Base-by-base conservation (phyloP, 495 filamentous ascomycete species). In the Darksidea phi region DNA sequence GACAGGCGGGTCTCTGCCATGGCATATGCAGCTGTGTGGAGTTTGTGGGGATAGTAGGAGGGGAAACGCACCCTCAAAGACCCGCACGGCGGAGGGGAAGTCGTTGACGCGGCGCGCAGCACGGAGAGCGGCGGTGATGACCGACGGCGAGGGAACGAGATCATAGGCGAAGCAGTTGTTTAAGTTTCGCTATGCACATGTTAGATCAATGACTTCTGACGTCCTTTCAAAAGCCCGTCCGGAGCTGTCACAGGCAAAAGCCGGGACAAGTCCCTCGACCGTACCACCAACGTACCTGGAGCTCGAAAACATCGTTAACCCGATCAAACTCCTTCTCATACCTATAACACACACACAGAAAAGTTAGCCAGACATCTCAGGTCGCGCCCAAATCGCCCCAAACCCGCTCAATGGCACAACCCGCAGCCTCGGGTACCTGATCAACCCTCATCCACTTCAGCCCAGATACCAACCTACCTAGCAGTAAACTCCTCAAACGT, bases 151-250 rank as follows among this genome's bases (percentile, higher is more conserved):
- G 67, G 94, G 94, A 64, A 99, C 94, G 71, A 99, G 86, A 84
- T 99, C 94, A 86, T 99, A 99, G 75, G 94, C 94, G 79, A 99
- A 99, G 75, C 89, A 91, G 80, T 99, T 99, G 87, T 99, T 99
- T 67, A 99, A 83, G 78, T 99, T 99, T 73, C 94, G 91, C 91
- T 98, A 70, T 61, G 15, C 20, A 5, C 32, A 24, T 13, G 50
- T 69, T 24, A 68, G 66, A 41, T 21, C 11, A 15, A 18, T 28
- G 17, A 18, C 28, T 37, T 45, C 47, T 43, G 17, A 17, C 17
- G 15, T 28, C 12, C 48, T 7, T 38, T 26, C 25, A 3, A n/a
- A 8, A 11, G 20, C 54, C 11, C 42, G 4, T 13, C 17, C 18
- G n/a, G n/a, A 2, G 48, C 25, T 34, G 2, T 6, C 24, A 17